Evolutionary conservation across 176 grass and related monocot species (phyloP).

Genomic region (Bolboschoenus planiculmis): DNA sequence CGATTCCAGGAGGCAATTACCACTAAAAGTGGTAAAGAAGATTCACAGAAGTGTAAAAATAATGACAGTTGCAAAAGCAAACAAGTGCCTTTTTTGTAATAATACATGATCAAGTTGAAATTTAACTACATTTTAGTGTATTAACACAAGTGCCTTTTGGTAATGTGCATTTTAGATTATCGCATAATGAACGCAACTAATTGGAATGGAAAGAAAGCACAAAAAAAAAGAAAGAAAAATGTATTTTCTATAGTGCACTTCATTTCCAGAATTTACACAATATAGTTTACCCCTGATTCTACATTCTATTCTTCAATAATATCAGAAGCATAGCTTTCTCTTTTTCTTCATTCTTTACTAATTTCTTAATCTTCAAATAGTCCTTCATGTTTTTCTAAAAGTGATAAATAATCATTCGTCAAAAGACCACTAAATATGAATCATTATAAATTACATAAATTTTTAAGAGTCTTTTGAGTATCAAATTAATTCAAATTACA

Average conservation of each 20-base stretch:
- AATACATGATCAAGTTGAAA: neutral
- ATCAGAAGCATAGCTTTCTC: neutral
- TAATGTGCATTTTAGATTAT: neutral
- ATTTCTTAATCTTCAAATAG: neutral
- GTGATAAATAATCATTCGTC: too few species aligned
- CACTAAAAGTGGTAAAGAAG: too few species aligned
- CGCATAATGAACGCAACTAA: neutral
- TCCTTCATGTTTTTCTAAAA: neutral
- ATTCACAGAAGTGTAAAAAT: constrained; percentile 28
- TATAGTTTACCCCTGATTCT: neutral
- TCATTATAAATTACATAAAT: too few species aligned
- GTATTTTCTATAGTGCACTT: neutral
- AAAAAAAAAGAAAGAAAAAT: neutral
- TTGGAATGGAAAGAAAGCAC: neutral
- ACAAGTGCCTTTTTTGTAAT: neutral
- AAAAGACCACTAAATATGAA: too few species aligned
- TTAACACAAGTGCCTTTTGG: neutral
- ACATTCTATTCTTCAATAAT: neutral
- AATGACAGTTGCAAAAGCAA: constrained; percentile 37
- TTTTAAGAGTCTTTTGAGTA: too few species aligned
- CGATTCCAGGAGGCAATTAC: constrained; percentile 24
- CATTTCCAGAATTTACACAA: neutral
- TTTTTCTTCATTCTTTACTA: neutral
- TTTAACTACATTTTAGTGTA: neutral
- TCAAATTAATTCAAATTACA: too few species aligned